Evolutionary conservation across 805 yeast genomes (phyloP).

Genomic region (Clavispora santaluciae): DNA sequence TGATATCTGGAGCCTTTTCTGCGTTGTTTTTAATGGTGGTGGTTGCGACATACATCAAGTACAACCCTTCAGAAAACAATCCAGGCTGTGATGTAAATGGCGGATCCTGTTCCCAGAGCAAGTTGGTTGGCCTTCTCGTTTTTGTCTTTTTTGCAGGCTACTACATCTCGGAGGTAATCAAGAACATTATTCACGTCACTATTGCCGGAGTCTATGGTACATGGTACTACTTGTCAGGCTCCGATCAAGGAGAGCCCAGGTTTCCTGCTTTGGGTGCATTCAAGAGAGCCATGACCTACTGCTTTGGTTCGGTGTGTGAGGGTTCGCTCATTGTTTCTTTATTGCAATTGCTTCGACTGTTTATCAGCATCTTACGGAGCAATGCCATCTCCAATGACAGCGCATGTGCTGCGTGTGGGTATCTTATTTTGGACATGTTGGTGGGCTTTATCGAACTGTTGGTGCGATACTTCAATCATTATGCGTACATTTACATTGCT

Average conservation of each 20-base stretch:
- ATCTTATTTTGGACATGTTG: constrained; percentile 52
- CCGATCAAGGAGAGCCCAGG: constrained; percentile 74
- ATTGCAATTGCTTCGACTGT: constrained; percentile 60
- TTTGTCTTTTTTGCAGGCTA: constrained; percentile 80
- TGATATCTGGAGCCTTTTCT: constrained; percentile 58
- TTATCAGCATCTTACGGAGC: constrained; percentile 48
- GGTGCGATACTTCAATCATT: constrained; percentile 81
- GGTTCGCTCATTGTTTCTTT: constrained; percentile 73
- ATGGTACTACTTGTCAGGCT: constrained; percentile 78
- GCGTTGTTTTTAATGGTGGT: constrained; percentile 62
- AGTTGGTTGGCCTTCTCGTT: constrained; percentile 64
- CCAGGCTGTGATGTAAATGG: constrained; percentile 53
- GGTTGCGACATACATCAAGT: constrained; percentile 74
- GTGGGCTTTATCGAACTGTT: constrained; percentile 71
- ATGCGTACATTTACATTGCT: constrained; percentile 83
- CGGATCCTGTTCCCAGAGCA: constrained; percentile 49
- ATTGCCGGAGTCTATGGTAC: constrained; percentile 84
- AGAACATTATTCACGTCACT: constrained; percentile 74
- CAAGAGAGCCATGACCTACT: constrained; percentile 73
- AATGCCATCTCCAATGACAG: constrained; percentile 50
- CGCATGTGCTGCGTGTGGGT: constrained; percentile 47
- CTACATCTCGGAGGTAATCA: constrained; percentile 75
- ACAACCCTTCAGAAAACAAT: constrained; percentile 51
- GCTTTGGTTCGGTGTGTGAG: constrained; percentile 86
- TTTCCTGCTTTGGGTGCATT: constrained; percentile 80